Base-by-base conservation (phyloP, 441 rosid genomes). In the Arabidopsis lyrata region DNA sequence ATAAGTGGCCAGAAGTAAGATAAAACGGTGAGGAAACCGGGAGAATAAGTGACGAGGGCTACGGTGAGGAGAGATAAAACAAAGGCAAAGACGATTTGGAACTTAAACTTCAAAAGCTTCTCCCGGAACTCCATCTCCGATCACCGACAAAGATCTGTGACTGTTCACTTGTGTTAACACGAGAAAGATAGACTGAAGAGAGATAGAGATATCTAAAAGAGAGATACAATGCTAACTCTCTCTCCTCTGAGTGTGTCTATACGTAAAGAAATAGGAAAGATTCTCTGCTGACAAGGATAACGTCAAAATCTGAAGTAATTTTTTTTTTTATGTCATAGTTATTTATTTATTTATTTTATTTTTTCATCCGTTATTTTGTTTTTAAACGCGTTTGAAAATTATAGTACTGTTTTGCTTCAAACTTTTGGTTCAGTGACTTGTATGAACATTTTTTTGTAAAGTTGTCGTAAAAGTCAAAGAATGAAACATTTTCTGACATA, bases 1-100 rank as follows among this genome's bases (percentile, higher is more conserved):
- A 88, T 73, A 14, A 94, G 83, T 22, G 97, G 97, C 92, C 95
- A 91, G 54, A 94, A 94, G 86, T 86, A 91, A 73, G 92, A 80
- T 55, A 94, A 52, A 58, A 94, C 73, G 54, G 85, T 82, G 76
- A 94, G 73, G 66, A 91, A 85, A 48, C 97, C 81, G 2, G 98
- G 97, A 4, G 96, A 87, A 3, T 86, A 61, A 38, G 76, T 29
- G 83, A 87, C 32, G 27, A 85, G 47, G 44, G 80, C 75, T 5
- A 73, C 63, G 42, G 79, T 24, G 35, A 77, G 13, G 47, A 78
- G 55, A 49, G 75, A 68, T 22, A 83, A 3, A 49, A 66, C 31
- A 52, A 90, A 77, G 47, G 83, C 13, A 49, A 80, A 20, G 76
- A 82, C 20, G 58, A 93, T 75, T 24, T 86, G 93, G 73, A 74